A percentile compares a stretch with the other conserved stretches of the same genome.
Conservation (phyloP, 148 eudicot genomes). For the Vaccinium corymbosum region DNA sequence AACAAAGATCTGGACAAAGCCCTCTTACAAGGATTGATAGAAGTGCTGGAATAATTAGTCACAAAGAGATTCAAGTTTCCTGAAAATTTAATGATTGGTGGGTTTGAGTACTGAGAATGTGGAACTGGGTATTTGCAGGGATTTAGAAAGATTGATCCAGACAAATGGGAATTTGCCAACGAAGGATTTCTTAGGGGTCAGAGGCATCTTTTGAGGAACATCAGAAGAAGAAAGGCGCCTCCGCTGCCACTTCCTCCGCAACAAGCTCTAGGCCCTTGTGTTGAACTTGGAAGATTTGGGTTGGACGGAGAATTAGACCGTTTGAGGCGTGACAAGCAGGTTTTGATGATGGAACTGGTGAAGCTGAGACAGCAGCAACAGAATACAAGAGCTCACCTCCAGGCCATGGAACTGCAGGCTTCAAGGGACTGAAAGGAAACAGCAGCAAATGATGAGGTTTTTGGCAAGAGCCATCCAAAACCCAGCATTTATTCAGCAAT, state of each 20-base stretch:
- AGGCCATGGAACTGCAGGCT: slow-evolving; percentile 72
- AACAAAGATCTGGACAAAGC: slow-evolving; percentile 7
- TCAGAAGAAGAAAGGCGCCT: slow-evolving; percentile 61
- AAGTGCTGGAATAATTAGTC: slow-evolving; percentile 5
- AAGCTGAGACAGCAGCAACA: slow-evolving; percentile 81
- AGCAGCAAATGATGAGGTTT: slow-evolving; percentile 88
- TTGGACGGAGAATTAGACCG: slow-evolving; percentile 57
- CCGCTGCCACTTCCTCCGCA: slow-evolving; percentile 34
- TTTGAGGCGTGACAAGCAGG: slow-evolving; percentile 61
- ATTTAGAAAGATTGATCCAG: slow-evolving; percentile 86
- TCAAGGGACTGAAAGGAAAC: slow-evolving; percentile 66
- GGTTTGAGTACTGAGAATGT: slow-evolving; percentile 1
- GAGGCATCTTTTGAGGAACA: slow-evolving; percentile 62
- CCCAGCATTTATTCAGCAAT: slow-evolving; percentile 60
- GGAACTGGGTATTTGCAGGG: slow-evolving; percentile 54
- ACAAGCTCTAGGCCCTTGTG: slow-evolving; percentile 49
- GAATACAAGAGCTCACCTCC: slow-evolving; percentile 51
- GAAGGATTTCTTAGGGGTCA: slow-evolving; percentile 76
- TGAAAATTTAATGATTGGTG: not conserved
- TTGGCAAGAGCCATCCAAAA: slow-evolving; percentile 82
- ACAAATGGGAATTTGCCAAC: slow-evolving; percentile 89
- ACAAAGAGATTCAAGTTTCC: not conserved
- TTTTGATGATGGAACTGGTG: slow-evolving; percentile 61
- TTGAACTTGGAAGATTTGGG: slow-evolving; percentile 60
- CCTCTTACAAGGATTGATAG: slow-evolving; percentile 5